Base-by-base conservation (phyloP, 1,284 basidiomycete genomes). In the Microbotryum violaceum region DNA sequence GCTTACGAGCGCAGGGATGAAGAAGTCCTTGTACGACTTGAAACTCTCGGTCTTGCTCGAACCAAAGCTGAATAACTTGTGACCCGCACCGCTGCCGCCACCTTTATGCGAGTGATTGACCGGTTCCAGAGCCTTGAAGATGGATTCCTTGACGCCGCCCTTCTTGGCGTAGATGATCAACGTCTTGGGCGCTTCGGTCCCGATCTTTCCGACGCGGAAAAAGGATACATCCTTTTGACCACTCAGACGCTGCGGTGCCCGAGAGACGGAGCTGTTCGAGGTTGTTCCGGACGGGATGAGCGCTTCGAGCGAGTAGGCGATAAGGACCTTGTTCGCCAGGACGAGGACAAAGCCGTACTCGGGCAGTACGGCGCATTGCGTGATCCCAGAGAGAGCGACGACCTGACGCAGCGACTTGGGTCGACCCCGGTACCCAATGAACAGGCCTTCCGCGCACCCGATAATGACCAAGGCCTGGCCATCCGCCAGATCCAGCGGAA, bases 301-400 rank as follows among this genome's bases (percentile, higher is more conserved):
- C 0, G 91, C 92, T 75, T 97, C 92, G 52, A 97, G 88, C 65
- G 94, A 90, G 74, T 97, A 70, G 37, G 75, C 73, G 52, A 75
- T 70, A 53, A 78, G 70, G 18, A 75, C 88, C 79, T 90, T 91
- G 76, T 94, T 90, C 6, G 93, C 89, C 23, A 97, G 79, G 20
- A 97, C 91, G 31, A 98, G 80, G 80, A 98, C 92, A 69, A 97
- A 91, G 31, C 90, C 89, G 74, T 94, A 94, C 68, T 91, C 89
- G 72, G 94, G 90, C 4, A 97, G 79, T 79, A 97, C 92, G 1
- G 92, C 91, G 74, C 90, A 90, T 72, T 96, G 91, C 6, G 89
- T 91, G 33, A 97, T 92, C 76, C 85, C 82, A 75, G 89, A 89
- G 48, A 96, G 79, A 72, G 93, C 90, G 16, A 97, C 77, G 23